Base-by-base conservation (phyloP, 2,329 filamentous ascomycete genomes). In the Clonostachys rhizophaga region DNA sequence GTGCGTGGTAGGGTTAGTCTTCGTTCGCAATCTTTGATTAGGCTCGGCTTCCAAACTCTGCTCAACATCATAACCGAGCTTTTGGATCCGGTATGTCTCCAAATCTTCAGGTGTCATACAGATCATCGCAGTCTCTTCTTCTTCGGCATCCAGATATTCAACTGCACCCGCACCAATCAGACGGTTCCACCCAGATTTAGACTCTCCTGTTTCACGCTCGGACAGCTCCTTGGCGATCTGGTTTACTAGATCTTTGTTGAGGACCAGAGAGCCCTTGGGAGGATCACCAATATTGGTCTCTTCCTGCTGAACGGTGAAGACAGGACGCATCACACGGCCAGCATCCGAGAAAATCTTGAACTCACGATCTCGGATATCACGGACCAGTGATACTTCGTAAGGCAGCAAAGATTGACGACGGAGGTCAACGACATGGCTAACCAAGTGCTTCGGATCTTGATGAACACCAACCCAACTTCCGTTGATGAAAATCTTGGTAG, bases 321-420 rank as follows among this genome's bases (percentile, higher is more conserved):
- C 74, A 1, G 94, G 94, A 53, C 94, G 83, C 76, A 94, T 95
- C 47, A 99, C 91, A 66, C 94, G 86, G 30, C 94, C 94, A 40
- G 92, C 92, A 66, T 99, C 94, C 4, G 92, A 97, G 66, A 97
- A 96, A 57, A 99, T 92, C 70, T 95, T 95, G 79, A 99, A 96
- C 66, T 99, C 94, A 57, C 92, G 84, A 59, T 99, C 94, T 66
- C 95, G 86, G 58, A 99, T 96, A 62, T 99, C 94, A 61, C 94
- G 84, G 59, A 99, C 89, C 58, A 99, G 79, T 52, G 91, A 96
- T 55, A 96, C 91, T 70, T 97, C 92, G 55, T 90, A 88, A 13
- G 89, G 91, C 51, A 99, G 86, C 59, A 89, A 84, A 51, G 89
- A 87, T 54, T 86, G 86, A 48, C 92, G 81, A 55, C 91, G 84